Base-by-base conservation (phyloP, 1,284 basidiomycete species). In the Wallemia hederae region DNA sequence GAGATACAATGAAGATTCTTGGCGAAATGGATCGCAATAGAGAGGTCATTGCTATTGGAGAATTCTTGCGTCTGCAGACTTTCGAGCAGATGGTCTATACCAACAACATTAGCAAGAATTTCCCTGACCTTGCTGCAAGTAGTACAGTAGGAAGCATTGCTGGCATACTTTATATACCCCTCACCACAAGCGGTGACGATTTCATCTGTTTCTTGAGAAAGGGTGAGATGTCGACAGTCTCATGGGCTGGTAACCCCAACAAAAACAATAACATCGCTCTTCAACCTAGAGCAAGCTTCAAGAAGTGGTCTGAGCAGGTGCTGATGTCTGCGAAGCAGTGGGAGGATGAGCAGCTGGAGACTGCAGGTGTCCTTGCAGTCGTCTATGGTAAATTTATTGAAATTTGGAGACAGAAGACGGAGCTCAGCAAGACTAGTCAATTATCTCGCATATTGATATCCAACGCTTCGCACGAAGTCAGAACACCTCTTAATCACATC, bases 321-420 rank as follows among this genome's bases (percentile, higher is more conserved):
- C 76, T 78, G 24, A 85, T 85, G 1, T 75, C 79, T 55, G 82
- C 78, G 65, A 75, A 83, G 29, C 74, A 74, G 2, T 92, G 86
- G 86, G 82, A 83, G 14, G 85, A 89, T 62, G 85, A 90, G 66
- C 85, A 90, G 68, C 70, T 89, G 58, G 86, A 90, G 70, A 88
- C 85, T 1, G 86, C 85, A 0, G 81, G 81, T 49, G 83, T 89
- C 2, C 73, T 90, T n/a, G 81, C 85, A 19, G 71, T 89, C 25
- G 83, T 90, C 11, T 85, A 85, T 65, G 70, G 70, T 28, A 71
- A 84, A 78, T 88, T 87, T 71, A 85, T 86, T 64, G 82, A 85
- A 67, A 85, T 89, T 1, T 90, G 86, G 86, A 73, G 86, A 64
- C 82, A 89, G 68, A 85, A 86, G 67, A 84, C 89, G 70, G 79